phyloP scores from a whole-genome alignment of 179 eudicot species.

The Beta macrorhiza region DNA sequence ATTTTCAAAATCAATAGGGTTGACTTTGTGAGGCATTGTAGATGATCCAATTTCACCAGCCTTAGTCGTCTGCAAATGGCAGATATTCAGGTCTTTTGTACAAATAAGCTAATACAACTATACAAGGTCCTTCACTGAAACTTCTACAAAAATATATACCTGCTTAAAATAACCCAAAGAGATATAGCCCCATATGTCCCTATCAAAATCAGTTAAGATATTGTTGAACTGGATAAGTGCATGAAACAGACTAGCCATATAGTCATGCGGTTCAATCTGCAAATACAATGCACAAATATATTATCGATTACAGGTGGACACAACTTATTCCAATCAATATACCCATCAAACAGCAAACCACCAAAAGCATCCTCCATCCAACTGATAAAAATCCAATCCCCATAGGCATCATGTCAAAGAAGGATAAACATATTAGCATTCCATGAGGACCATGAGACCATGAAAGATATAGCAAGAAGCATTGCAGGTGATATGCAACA shows the following conservation, averaged over 20 bases:
- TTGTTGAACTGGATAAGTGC: constrained; percentile 71
- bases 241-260: constrained; percentile 91
- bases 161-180: constrained; percentile 90
- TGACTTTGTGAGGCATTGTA: constrained; percentile 98
- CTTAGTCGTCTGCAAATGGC: constrained; percentile 60
- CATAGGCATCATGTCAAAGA: neutral
- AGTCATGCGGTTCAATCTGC: constrained; percentile 98
- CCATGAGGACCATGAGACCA: too few relatives aligned
- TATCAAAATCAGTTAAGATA: constrained; percentile 77
- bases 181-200: constrained; percentile 92
- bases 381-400: neutral
- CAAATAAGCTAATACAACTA: constrained; percentile 1
- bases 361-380: neutral
- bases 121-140: neutral
- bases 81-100: constrained; percentile 13
- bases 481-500: neutral
- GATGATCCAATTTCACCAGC: constrained; percentile 98
- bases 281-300: neutral
- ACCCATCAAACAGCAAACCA: neutral
- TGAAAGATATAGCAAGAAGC: neutral
- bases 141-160: constrained; percentile 39
- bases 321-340: neutral
- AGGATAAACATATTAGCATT: neutral
- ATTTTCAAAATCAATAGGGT: constrained; percentile 95
- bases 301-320: neutral